Percentiles rank a stretch among this genome's conserved stretches.
Evolutionary conservation across 495 filamentous ascomycete genomes (phyloP).

Genomic region (Letharia lupina): DNA sequence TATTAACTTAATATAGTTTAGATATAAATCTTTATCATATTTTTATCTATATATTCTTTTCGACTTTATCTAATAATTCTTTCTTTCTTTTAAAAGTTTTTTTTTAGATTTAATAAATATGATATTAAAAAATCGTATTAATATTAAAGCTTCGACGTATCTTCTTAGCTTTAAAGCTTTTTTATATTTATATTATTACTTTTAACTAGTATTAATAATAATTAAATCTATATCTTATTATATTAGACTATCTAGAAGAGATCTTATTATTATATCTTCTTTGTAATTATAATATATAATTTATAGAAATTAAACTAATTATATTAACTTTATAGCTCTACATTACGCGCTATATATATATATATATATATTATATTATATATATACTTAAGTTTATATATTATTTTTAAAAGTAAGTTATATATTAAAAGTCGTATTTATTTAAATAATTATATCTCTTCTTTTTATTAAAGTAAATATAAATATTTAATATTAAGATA

Average conservation of each 20-base stretch:
- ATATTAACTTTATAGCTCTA: neutral
- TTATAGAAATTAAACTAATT: neutral
- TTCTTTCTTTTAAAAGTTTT: no score
- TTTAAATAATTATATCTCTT: neutral
- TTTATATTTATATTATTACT: no score
- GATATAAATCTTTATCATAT: no score
- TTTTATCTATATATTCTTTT: no score
- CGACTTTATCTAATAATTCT: no score
- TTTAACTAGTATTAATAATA: neutral
- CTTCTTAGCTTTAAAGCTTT: no score
- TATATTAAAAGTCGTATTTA: neutral
- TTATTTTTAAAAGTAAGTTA: neutral
- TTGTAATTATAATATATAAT: neutral
- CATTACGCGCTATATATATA: neutral
- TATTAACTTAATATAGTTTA: no score
- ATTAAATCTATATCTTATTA: neutral
- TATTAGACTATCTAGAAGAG: no score
- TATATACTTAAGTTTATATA: neutral
- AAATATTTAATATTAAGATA: neutral
- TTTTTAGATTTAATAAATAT: no score
- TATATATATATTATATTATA: neutral
- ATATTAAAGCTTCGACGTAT: no score
- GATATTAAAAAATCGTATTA: no score
- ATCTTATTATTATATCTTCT: neutral
- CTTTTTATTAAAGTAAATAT: neutral